Conservation (phyloP, 2,329 filamentous ascomycete genomes). For the Pseudocercospora vitis region DNA sequence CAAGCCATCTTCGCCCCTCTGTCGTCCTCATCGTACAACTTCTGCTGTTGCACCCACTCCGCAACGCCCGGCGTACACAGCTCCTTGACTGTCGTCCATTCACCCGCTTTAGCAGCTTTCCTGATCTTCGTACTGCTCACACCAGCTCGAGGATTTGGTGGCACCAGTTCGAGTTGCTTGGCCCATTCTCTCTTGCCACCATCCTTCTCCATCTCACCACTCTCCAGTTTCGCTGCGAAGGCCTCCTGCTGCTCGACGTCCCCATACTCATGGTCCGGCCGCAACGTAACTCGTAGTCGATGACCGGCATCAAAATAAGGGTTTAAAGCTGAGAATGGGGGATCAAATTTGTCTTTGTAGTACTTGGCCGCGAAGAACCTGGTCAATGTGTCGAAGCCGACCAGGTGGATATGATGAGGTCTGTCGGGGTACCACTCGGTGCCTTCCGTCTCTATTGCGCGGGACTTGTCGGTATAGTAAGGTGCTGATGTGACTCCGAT, state of each 20-base stretch:
- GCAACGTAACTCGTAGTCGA: constrained; percentile 62
- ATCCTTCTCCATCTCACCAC: constrained; percentile 49
- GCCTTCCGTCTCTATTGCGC: constrained; percentile 53
- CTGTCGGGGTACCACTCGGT: constrained; percentile 37
- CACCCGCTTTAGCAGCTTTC: constrained; percentile 52
- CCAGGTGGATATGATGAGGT: constrained; percentile 63
- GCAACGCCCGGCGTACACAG: constrained; percentile 60
- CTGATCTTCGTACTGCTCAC: constrained; percentile 64
- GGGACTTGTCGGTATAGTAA: constrained; percentile 72
- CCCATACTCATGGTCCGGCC: constrained; percentile 63
- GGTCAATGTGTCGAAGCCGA: constrained; percentile 74
- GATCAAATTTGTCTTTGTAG: constrained; percentile 59
- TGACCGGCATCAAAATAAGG: constrained; percentile 64
- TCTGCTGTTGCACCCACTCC: constrained; percentile 58
- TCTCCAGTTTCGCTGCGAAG: constrained; percentile 55
- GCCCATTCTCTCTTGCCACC: constrained; percentile 63
- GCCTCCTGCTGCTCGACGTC: constrained; percentile 53
- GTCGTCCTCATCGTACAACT: constrained; percentile 52
- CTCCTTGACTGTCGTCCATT: constrained; percentile 50
- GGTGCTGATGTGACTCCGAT: constrained; percentile 70
- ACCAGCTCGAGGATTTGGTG: constrained; percentile 49
- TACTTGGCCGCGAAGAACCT: constrained; percentile 71
- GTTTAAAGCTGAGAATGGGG: constrained; percentile 56
- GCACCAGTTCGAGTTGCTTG: constrained; percentile 59
- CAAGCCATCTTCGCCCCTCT: constrained; percentile 36